Evolutionary conservation across 768 basidiomycete species (phyloP).

Genomic region (Tephrocybe sp.): DNA sequence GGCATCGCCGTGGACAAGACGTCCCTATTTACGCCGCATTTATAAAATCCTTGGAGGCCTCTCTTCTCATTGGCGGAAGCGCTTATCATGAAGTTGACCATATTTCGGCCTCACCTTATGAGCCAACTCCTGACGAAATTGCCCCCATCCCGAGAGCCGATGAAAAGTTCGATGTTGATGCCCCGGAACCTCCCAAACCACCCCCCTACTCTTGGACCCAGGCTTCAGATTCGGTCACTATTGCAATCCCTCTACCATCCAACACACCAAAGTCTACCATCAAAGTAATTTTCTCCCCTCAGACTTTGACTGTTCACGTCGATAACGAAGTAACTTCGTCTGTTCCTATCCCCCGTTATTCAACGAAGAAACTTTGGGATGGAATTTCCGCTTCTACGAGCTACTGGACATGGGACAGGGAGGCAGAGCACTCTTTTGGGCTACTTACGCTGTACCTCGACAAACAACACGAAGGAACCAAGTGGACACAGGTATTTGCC

Average conservation of each 20-base stretch:
- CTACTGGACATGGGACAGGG: conserved; percentile 91
- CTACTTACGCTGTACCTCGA: conserved; percentile 82
- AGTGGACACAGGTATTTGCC: conserved; percentile 87
- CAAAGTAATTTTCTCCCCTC: conserved; percentile 61
- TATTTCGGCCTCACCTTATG: conserved; percentile 35
- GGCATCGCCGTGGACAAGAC: conserved; percentile 67
- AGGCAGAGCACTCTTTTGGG: conserved; percentile 64
- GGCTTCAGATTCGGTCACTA: conserved; percentile 74
- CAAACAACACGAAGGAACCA: conserved; percentile 78
- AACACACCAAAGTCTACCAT: conserved; percentile 61
- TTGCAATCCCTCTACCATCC: conserved; percentile 83
- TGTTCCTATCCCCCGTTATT: conserved; percentile 53
- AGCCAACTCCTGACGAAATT: conserved; percentile 64
- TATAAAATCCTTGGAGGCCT: conserved; percentile 38
- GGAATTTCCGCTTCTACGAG: conserved; percentile 72
- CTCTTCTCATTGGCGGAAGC: conserved; percentile 59
- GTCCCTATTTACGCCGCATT: conserved; percentile 63
- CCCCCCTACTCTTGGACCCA: conserved; percentile 95
- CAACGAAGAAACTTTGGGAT: conserved; percentile 73
- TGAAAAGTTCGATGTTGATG: conserved; percentile 49
- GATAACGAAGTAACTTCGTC: conserved; percentile 30
- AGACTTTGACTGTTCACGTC: conserved; percentile 65
- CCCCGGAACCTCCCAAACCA: conserved; percentile 43
- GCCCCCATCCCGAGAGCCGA: conserved; percentile 63
- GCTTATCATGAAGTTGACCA: conserved; percentile 43